A percentile compares a stretch with the other conserved stretches of the same genome.
Conservation (phyloP, 2,329 filamentous ascomycete species). For the Xenosphaeropsis pyriputrescens region DNA sequence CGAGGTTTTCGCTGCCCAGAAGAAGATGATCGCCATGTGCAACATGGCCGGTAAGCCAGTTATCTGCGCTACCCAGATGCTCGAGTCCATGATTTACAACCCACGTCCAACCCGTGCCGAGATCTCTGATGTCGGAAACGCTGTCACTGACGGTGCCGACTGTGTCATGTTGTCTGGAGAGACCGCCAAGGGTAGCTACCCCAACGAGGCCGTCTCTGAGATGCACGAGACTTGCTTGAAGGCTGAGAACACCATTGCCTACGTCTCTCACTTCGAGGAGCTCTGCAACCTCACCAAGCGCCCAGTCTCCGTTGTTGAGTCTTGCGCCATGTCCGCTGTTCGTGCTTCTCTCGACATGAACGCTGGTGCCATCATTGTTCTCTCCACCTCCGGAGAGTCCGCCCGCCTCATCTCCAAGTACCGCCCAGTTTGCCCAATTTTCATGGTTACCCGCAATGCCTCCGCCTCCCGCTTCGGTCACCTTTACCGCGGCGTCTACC, state of each 20-base stretch:
- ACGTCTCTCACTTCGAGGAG: constrained; percentile 94
- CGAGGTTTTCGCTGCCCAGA: constrained; percentile 98
- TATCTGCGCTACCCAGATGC: constrained; percentile 98
- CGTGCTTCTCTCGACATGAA: constrained; percentile 92
- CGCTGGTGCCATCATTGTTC: constrained; percentile 86
- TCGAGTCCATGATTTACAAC: constrained; percentile 99
- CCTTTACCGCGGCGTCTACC: constrained; percentile 94
- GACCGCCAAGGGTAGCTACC: constrained; percentile 96
- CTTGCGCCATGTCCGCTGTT: constrained; percentile 92
- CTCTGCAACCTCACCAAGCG: constrained; percentile 70
- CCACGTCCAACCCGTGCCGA: constrained; percentile 94
- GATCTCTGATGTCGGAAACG: constrained; percentile 97
- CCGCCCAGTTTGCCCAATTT: constrained; percentile 95
- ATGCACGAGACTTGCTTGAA: constrained; percentile 97
- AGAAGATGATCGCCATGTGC: constrained; percentile 99
- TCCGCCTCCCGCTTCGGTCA: constrained; percentile 81
- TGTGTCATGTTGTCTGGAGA: constrained; percentile 99
- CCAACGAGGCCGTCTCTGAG: constrained; percentile 81
- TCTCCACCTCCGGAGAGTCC: constrained; percentile 91
- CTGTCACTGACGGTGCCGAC: constrained; percentile 92
- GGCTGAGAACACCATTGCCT: constrained; percentile 93
- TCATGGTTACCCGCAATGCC: constrained; percentile 90
- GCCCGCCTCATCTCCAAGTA: constrained; percentile 96
- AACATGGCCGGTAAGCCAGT: constrained; percentile 98
- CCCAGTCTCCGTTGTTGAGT: constrained; percentile 80